Evolutionary conservation across 306 rosid genomes (phyloP), one percentile per base, ranked within the genome.

Genomic region (Clitoria ternatea): DNA sequence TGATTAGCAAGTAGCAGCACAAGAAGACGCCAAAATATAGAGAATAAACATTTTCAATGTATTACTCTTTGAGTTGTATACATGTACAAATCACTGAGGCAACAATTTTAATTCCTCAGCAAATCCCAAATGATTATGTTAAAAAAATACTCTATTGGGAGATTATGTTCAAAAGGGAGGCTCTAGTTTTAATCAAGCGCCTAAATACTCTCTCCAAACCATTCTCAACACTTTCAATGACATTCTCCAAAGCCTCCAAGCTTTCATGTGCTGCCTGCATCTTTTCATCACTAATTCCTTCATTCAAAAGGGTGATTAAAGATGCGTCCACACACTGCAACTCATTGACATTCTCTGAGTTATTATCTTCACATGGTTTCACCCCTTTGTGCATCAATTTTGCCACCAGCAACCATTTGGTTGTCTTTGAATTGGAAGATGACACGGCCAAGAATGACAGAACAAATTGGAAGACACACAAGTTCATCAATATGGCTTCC

Each of bases 121-220:
- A 57, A 26, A 57, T 70, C 86, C 84, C 68, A n/a, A n/a, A n/a
- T n/a, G n/a, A n/a, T n/a, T n/a, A n/a, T n/a, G n/a, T n/a, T n/a
- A n/a, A n/a, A n/a, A 26, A 4, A 39, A 12, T 7, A 7, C 26
- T 33, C 52, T 80, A 91, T 43, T 87, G 87, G 27, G 97, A 89
- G 70, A 82, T 75, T 39, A 87, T 82, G 77, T 92, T 92, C 81
- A 89, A 70, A 36, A 92, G 88, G 5, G 82, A 84, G 64, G 90
- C 75, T 79, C 97, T 92, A 18, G 81, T 72, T 45, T 77, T 89
- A 22, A 92, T 82, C 88, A 92, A 69, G 22, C 79, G 74, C 87
- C 91, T 85, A 78, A 80, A 87, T 18, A 87, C 50, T 4, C 69
- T 73, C 35, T 82, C 91, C 78, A 89, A 66, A 1, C 83, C 81